Evolutionary conservation across 768 basidiomycete genomes (phyloP).

Genomic region (Naematelia encephala): DNA sequence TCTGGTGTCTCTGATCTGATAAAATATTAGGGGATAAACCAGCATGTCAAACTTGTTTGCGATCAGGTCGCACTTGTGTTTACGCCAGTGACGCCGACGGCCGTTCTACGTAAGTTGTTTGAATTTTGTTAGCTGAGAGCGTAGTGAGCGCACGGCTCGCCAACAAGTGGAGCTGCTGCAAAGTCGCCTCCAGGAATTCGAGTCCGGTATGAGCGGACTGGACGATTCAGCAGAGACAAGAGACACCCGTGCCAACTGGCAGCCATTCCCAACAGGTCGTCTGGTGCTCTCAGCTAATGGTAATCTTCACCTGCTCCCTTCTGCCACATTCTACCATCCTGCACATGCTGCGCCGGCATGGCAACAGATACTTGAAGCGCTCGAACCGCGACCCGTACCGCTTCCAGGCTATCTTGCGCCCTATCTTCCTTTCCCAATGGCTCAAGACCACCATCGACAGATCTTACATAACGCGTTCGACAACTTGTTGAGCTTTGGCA

Average conservation of each 20-base stretch:
- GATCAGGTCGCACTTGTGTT: background rate
- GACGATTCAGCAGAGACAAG: background rate
- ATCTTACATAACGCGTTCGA: background rate
- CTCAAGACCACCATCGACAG: background rate
- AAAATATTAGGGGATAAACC: background rate
- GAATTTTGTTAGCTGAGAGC: background rate
- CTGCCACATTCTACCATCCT: background rate
- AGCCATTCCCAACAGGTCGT: background rate
- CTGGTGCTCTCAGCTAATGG: constrained; percentile 1
- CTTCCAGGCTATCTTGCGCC: background rate
- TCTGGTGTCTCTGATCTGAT: background rate
- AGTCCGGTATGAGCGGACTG: background rate
- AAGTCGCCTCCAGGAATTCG: background rate
- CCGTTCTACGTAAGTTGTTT: background rate
- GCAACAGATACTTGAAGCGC: background rate
- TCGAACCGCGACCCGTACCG: too few relatives aligned
- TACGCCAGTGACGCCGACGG: background rate
- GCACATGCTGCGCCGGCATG: background rate
- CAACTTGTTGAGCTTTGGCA: background rate
- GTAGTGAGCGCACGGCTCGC: background rate
- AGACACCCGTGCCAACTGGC: background rate
- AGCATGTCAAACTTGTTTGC: background rate
- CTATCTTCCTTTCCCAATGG: constrained; percentile 3
- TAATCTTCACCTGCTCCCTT: background rate
- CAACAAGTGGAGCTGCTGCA: constrained; percentile 2